Base-by-base conservation (phyloP, 2,329 filamentous ascomycete species). In the Parascedosporium putredinis region DNA sequence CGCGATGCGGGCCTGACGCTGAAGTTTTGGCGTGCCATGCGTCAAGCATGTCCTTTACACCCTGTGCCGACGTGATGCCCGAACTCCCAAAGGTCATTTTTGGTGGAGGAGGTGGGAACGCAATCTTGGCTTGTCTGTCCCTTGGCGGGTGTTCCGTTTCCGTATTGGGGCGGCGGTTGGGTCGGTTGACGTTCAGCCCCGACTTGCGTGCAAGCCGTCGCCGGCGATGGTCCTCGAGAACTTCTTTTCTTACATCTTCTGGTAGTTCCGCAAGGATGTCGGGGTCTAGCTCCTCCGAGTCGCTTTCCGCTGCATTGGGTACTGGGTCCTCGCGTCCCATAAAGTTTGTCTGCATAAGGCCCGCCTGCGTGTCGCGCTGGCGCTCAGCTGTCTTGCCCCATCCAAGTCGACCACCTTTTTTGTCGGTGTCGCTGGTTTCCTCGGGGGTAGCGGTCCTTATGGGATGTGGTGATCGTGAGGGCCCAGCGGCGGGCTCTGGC, bases 251-350 rank as follows among this genome's bases (percentile, higher is more conserved):
- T 44, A 95, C 77, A 44, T 95, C 87, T 55, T 86, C 82, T 0
- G 91, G 91, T 1, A 97, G 71, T 14, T 89, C 88, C 1, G 84
- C 80, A 2, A 97, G 79, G 59, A 96, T 90, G 0, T 83, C 81
- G 0, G 78, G 71, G 51, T 88, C 84, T 3, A 88, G 65, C 38
- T 77, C 72, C 10, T 47, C 42, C 3, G 12, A 3, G 5, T 49
- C 38, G 29, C 38, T 49, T 16, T 49, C 36, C 6, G 33, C 22
- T 16, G 23, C 24, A 9, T 22, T 36, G 16, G 38, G 23, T 38
- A 45, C 47, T 18, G 42, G 18, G 27, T n/a, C 23, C 18, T 33
- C 50, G 76, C 18, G 76, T 76, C 29, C 74, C 75, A 59, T 90
- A 57, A 94, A 88, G 57, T 77, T 90, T 1, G 87, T 84, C 64